Percentiles rank a stretch among this genome's conserved stretches.
phyloP scores from a whole-genome alignment of 2,329 filamentous ascomycete species.

The Sphaerulina vaccinii region DNA sequence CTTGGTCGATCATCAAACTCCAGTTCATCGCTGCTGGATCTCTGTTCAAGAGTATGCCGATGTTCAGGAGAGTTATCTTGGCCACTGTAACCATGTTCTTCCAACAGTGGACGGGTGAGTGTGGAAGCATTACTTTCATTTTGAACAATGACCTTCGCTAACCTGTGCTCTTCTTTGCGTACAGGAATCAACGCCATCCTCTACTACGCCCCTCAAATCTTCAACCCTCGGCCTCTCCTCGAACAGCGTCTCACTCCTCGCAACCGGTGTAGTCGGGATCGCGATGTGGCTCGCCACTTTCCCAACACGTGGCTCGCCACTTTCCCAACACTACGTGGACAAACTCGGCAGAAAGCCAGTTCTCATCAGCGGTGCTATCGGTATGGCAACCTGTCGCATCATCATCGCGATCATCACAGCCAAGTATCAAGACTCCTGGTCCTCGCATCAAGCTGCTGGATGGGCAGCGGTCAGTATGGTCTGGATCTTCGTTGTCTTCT shows the following conservation, averaged over 20 bases:
- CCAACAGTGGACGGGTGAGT: conserved; percentile 54
- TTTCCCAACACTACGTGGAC: conserved; percentile 66
- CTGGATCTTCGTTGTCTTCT: conserved; percentile 73
- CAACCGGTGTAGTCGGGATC: conserved; percentile 70
- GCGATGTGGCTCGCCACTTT: conserved; percentile 68
- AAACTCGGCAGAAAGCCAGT: conserved; percentile 47
- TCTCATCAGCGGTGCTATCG: conserved; percentile 39
- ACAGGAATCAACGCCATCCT: conserved; percentile 45
- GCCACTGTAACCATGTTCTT: conserved; percentile 51
- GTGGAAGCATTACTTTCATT: no score
- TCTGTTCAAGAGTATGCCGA: conserved; percentile 63
- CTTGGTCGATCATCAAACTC: conserved; percentile 61
- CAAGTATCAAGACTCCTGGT: conserved; percentile 60
- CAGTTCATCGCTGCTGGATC: conserved; percentile 67
- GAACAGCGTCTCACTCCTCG: conserved; percentile 58
- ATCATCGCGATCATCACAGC: conserved; percentile 61
- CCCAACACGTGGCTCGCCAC: conserved; percentile 61
- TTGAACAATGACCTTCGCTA: no score
- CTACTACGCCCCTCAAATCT: conserved; percentile 49
- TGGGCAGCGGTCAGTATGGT: conserved; percentile 70
- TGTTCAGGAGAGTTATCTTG: conserved; percentile 65
- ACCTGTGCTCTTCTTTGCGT: no score
- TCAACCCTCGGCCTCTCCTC: conserved; percentile 44
- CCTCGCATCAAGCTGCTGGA: conserved; percentile 58
- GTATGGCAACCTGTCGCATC: conserved; percentile 50